Percentiles rank a stretch among this genome's conserved stretches.
Evolutionary conservation across 108 stramenopile genomes (phyloP).

Genomic region (Skeletonema menzelii): DNA sequence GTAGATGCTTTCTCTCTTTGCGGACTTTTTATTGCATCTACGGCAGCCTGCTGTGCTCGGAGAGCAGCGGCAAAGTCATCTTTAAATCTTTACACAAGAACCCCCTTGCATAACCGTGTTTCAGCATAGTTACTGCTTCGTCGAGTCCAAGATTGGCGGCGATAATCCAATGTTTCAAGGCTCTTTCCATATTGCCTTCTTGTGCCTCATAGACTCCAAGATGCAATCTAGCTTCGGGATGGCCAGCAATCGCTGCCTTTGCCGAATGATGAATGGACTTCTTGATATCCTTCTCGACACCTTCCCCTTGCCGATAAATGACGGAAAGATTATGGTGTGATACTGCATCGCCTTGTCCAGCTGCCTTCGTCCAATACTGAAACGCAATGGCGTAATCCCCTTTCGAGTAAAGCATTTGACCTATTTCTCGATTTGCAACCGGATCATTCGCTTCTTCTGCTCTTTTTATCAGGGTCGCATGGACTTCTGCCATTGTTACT

Average conservation of each 20-base stretch:
- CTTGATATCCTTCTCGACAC: not conserved
- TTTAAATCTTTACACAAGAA: not conserved
- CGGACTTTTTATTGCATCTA: not conserved
- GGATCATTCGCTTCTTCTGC: not conserved
- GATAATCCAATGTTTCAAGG: not conserved
- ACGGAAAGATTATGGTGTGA: not conserved
- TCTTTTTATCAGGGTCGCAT: not conserved
- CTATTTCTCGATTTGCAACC: not conserved
- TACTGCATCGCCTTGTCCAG: not conserved
- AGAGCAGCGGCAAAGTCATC: not conserved
- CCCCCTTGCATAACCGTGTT: not conserved
- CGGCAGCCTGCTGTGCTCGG: not conserved
- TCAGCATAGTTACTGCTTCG: not conserved
- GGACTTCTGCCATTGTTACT: not conserved
- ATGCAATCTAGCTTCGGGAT: not conserved
- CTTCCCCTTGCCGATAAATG: not conserved
- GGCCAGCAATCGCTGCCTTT: not conserved
- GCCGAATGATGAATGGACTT: not conserved
- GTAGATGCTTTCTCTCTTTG: not conserved
- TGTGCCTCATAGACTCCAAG: not conserved
- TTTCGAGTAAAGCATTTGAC: not conserved
- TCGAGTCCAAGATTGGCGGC: not conserved
- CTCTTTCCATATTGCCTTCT: not conserved
- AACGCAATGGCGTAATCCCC: not conserved
- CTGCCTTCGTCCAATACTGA: not conserved